A percentile compares a stretch with the other conserved stretches of the same genome.
These are phyloP conservation scores for Chrysanthemum makinoi DNA, from an alignment of 129 eudicot genomes.

Conservation along the genomic window DNA sequence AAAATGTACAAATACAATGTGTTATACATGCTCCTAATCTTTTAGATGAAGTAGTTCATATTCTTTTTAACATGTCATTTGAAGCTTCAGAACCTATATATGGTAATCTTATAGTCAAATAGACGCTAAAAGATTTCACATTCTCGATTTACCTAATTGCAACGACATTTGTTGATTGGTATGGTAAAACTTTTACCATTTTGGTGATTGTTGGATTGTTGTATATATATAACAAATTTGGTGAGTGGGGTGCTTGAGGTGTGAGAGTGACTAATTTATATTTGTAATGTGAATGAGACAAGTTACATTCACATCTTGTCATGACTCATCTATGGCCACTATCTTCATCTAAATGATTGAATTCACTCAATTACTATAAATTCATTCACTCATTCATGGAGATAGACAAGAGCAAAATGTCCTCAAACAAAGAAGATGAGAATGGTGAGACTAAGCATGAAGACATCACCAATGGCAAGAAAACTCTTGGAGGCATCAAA, in stretches of 20 bases:
- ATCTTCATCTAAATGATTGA: conserved; percentile 30
- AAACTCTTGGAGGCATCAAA: conserved; percentile 74
- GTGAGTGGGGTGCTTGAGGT: conserved; percentile 11
- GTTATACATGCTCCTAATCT: too few relatives aligned
- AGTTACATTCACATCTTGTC: conserved; percentile 27
- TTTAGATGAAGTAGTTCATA: too few relatives aligned
- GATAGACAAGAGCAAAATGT: conserved; percentile 33
- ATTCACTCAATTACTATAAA: conserved; percentile 27
- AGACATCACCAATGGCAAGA: conserved; percentile 30
- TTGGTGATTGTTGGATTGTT: conserved; percentile 20
- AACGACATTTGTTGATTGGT: not conserved
- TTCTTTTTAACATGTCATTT: too few relatives aligned
- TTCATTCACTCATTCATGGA: conserved; percentile 23
- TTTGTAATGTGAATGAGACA: conserved; percentile 30
- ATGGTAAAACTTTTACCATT: conserved; percentile 23
- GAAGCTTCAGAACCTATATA: too few relatives aligned
- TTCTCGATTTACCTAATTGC: not conserved
- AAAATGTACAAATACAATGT: too few relatives aligned
- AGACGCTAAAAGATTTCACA: not conserved
- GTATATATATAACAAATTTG: conserved; percentile 19
- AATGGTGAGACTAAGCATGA: conserved; percentile 30
- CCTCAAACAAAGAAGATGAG: conserved; percentile 31
- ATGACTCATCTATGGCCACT: conserved; percentile 41
- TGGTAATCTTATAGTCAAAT: too few relatives aligned
- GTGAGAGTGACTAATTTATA: conserved; percentile 21